Conservation (phyloP, 768 basidiomycete genomes). For the Coprinopsis marcescibilis region DNA sequence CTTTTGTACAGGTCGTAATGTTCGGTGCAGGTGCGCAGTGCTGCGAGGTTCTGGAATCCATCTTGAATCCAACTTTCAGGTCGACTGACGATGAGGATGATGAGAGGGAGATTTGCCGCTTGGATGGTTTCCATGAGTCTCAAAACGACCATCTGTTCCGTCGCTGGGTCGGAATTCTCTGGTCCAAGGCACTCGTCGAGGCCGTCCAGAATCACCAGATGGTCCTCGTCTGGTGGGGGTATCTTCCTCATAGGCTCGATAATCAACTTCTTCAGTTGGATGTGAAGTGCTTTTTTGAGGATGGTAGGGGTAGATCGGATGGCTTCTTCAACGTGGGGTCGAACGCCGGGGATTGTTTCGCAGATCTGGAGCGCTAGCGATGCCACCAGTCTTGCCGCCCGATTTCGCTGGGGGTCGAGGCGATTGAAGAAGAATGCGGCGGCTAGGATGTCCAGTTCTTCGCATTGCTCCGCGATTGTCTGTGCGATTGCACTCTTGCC, state of each 20-base stretch:
- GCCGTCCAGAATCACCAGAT: conserved; percentile 9
- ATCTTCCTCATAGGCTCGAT: neutral
- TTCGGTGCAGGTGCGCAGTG: too few relatives aligned
- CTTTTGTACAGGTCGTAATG: too few relatives aligned
- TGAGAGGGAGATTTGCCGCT: too few relatives aligned
- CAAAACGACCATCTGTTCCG: too few relatives aligned
- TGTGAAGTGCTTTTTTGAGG: conserved; percentile 3
- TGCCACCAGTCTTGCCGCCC: neutral
- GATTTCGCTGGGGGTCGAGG: neutral
- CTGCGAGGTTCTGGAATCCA: too few relatives aligned
- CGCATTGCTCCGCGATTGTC: neutral
- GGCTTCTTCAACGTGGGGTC: neutral
- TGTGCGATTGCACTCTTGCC: conserved; percentile 1
- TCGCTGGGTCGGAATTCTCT: too few relatives aligned
- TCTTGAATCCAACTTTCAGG: too few relatives aligned
- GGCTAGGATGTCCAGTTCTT: neutral
- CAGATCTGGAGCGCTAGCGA: conserved; percentile 3
- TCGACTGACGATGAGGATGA: too few relatives aligned
- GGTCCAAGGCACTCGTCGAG: conserved; percentile 14
- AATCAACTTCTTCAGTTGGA: neutral
- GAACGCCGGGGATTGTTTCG: neutral
- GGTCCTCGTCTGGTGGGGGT: neutral
- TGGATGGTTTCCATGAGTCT: too few relatives aligned
- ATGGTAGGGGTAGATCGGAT: neutral
- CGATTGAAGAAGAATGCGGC: conserved; percentile 4